These are phyloP conservation scores for Colletotrichum sp. DNA, from an alignment of 2,329 filamentous ascomycete species.

Conservation along the genomic window DNA sequence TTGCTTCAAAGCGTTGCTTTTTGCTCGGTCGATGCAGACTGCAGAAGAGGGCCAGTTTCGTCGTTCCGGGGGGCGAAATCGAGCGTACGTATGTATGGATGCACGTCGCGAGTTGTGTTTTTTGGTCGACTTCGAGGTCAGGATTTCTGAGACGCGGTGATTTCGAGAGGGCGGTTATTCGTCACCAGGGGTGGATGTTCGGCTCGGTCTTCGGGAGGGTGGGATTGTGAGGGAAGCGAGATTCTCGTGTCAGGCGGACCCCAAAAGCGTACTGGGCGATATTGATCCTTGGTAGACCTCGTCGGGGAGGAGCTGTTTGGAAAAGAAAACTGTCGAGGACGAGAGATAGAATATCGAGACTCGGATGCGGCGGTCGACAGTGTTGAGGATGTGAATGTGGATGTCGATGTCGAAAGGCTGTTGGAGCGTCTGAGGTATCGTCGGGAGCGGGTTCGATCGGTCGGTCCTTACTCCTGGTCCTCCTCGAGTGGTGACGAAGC, in stretches of 20 bases:
- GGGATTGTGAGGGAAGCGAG: background rate
- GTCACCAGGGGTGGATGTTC: background rate
- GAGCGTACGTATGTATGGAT: background rate
- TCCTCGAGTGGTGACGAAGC: slow-evolving; percentile 6
- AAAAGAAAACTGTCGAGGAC: background rate
- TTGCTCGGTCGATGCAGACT: background rate
- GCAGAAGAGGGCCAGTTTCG: background rate
- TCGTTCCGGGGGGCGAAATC: background rate
- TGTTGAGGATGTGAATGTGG: background rate
- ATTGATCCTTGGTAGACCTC: background rate
- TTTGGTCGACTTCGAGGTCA: background rate
- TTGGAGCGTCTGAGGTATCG: background rate
- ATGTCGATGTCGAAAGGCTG: background rate
- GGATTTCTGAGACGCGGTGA: background rate
- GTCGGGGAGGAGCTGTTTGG: background rate
- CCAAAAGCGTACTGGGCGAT: background rate
- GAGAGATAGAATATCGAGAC: background rate
- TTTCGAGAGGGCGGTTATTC: background rate
- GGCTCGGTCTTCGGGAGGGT: background rate
- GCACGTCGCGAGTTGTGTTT: background rate
- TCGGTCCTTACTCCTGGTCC: background rate
- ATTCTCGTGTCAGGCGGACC: slow-evolving; percentile 7
- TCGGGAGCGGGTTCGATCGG: background rate
- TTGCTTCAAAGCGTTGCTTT: slow-evolving; percentile 2
- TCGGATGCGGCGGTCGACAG: background rate